These are phyloP conservation scores for Mortierella sp. DNA, from an alignment of 371 early-diverging fungal species.

Conservation along the genomic window DNA sequence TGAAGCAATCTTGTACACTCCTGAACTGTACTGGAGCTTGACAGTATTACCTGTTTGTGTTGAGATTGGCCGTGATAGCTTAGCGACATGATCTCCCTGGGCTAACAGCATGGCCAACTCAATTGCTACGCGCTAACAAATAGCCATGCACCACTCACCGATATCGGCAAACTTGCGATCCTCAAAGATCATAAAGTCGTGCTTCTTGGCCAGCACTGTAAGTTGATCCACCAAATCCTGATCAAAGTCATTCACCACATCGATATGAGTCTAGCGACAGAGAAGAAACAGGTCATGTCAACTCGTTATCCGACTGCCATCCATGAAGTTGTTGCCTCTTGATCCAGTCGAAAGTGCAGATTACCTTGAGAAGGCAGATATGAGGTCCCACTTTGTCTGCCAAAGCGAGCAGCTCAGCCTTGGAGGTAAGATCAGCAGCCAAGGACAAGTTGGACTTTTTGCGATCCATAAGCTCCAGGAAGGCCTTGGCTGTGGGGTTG, in stretches of 20 bases:
- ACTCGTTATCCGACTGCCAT: neutral
- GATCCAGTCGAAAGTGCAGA: neutral
- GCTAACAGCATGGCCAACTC: too few species aligned
- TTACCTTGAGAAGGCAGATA: slow-evolving; percentile 93
- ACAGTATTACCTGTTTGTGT: slow-evolving; percentile 88
- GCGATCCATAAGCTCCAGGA: slow-evolving; percentile 87
- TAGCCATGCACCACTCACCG: slow-evolving; percentile 55
- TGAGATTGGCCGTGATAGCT: too few species aligned
- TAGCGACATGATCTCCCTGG: too few species aligned
- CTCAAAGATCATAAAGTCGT: slow-evolving; percentile 96
- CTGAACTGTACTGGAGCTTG: slow-evolving; percentile 90
- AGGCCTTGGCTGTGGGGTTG: slow-evolving; percentile 69
- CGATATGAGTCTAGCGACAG: slow-evolving; percentile 86
- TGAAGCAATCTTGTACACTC: slow-evolving; percentile 90
- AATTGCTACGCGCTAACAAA: neutral
- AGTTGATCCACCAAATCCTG: slow-evolving; percentile 80
- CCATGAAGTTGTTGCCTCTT: neutral
- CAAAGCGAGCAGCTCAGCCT: slow-evolving; percentile 84
- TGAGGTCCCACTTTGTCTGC: slow-evolving; percentile 92
- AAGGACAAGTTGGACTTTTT: slow-evolving; percentile 93
- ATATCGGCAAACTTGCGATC: slow-evolving; percentile 98
- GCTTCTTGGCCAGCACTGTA: slow-evolving; percentile 77
- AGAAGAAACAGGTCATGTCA: neutral
- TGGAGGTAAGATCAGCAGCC: slow-evolving; percentile 90
- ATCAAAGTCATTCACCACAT: slow-evolving; percentile 94